Evolutionary conservation across 495 filamentous ascomycete species (phyloP).

Genomic region (Tricharina praecox): DNA sequence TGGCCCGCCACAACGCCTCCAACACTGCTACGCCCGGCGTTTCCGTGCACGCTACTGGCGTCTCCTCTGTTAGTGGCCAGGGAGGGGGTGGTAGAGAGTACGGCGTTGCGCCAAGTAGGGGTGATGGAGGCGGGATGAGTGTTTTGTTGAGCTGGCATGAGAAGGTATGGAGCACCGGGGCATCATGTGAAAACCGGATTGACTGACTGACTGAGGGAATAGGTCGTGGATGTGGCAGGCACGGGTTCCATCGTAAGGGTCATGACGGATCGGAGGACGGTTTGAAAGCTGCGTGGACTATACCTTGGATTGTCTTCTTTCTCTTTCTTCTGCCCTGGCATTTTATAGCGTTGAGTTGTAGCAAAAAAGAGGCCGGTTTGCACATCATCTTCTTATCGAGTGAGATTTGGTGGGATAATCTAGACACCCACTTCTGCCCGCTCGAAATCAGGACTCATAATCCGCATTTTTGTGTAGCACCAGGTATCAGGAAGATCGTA

Average conservation of each 20-base stretch:
- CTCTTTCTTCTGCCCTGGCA: too few relatives aligned
- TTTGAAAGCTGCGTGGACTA: slow-evolving; percentile 33
- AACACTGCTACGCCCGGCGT: slow-evolving; percentile 25
- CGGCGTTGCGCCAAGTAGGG: slow-evolving; percentile 42
- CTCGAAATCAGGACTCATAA: too few relatives aligned
- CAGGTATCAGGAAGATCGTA: too few relatives aligned
- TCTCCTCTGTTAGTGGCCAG: slow-evolving; percentile 32
- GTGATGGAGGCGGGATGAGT: slow-evolving; percentile 59
- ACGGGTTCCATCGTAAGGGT: slow-evolving; percentile 55
- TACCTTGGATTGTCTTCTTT: too few relatives aligned
- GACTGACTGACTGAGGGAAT: too few relatives aligned
- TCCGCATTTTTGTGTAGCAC: too few relatives aligned
- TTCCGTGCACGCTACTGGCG: slow-evolving; percentile 52
- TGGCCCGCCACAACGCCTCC: slow-evolving; percentile 32
- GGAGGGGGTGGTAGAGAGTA: slow-evolving; percentile 13
- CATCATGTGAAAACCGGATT: not conserved
- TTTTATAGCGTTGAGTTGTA: too few relatives aligned
- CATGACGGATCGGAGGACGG: slow-evolving; percentile 61
- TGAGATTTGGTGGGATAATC: too few relatives aligned
- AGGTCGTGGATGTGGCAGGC: slow-evolving; percentile 51
- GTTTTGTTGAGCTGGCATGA: slow-evolving; percentile 68
- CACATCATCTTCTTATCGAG: too few relatives aligned
- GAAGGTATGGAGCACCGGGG: slow-evolving; percentile 30
- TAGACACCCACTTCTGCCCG: too few relatives aligned
- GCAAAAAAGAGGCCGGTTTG: too few relatives aligned